phyloP scores from a whole-genome alignment of 257 asterid species.

The Nicotiana otophora region DNA sequence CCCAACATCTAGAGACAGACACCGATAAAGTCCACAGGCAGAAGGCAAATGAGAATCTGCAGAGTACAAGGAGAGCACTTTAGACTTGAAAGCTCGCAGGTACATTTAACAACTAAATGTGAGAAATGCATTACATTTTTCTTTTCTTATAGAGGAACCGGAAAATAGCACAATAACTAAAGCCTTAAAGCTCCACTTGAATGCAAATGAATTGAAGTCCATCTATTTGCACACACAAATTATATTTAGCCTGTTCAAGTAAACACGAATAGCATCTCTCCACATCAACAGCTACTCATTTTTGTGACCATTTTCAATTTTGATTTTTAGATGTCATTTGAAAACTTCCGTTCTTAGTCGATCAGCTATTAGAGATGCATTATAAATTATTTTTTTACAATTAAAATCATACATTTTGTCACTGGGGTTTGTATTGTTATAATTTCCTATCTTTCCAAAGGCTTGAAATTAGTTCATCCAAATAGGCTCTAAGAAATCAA shows the following conservation, averaged over 20 bases:
- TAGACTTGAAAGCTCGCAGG: background rate
- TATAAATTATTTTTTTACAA: background rate
- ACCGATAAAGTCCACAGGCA: background rate
- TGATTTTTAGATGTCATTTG: background rate
- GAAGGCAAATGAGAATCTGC: background rate
- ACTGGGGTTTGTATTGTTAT: background rate
- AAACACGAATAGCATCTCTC: background rate
- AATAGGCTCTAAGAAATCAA: background rate
- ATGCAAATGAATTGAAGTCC: background rate
- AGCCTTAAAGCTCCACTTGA: background rate
- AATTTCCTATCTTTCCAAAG: background rate
- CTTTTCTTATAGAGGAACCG: background rate
- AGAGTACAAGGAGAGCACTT: background rate
- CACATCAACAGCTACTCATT: background rate
- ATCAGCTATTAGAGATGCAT: background rate
- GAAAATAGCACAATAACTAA: background rate
- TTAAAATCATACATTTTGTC: background rate
- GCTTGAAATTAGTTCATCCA: background rate
- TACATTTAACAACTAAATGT: background rate
- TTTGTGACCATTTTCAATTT: background rate
- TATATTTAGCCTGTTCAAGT: background rate
- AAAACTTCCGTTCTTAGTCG: background rate
- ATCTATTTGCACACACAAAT: background rate
- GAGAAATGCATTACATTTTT: background rate
- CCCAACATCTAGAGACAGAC: conserved; percentile 4